phyloP scores from a whole-genome alignment of 257 asterid species.

The Scutellaria barbata region DNA sequence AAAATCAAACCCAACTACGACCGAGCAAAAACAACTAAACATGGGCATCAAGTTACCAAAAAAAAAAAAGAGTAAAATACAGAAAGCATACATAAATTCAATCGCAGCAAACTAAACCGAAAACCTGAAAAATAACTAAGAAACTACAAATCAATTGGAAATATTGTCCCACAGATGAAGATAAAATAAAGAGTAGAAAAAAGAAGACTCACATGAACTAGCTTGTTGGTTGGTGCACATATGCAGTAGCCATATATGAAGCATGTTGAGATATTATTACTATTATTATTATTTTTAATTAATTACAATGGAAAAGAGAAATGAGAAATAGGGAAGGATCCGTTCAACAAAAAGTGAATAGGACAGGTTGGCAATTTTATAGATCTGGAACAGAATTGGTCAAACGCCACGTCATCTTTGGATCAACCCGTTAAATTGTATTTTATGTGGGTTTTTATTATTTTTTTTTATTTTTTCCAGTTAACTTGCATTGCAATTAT shows the following conservation, averaged over 20 bases:
- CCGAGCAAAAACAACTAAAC: constrained; percentile 45
- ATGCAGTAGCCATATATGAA: constrained; percentile 42
- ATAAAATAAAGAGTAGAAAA: neutral
- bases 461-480: too few relatives aligned
- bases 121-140: constrained; percentile 30
- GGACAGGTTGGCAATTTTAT: constrained; percentile 35
- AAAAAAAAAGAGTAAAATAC: constrained; percentile 19
- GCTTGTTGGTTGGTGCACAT: constrained; percentile 35
- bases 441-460: too few relatives aligned
- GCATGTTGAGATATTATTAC: constrained; percentile 9
- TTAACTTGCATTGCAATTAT: too few relatives aligned
- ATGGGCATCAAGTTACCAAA: constrained; percentile 37
- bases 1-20: constrained; percentile 49
- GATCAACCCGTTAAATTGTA: too few relatives aligned
- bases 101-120: constrained; percentile 26
- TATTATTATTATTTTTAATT: too few relatives aligned
- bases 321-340: constrained; percentile 19
- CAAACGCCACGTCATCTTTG: constrained; percentile 45
- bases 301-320: too few relatives aligned
- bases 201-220: constrained; percentile 50
- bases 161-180: neutral
- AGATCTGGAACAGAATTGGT: constrained; percentile 40
- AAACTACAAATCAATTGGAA: constrained; percentile 11
- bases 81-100: constrained; percentile 34
- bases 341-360: constrained; percentile 39